Evolutionary conservation across 2,329 filamentous ascomycete species (phyloP), one percentile per base, ranked within the genome.

Genomic region (Phyllosticta capitalensis): DNA sequence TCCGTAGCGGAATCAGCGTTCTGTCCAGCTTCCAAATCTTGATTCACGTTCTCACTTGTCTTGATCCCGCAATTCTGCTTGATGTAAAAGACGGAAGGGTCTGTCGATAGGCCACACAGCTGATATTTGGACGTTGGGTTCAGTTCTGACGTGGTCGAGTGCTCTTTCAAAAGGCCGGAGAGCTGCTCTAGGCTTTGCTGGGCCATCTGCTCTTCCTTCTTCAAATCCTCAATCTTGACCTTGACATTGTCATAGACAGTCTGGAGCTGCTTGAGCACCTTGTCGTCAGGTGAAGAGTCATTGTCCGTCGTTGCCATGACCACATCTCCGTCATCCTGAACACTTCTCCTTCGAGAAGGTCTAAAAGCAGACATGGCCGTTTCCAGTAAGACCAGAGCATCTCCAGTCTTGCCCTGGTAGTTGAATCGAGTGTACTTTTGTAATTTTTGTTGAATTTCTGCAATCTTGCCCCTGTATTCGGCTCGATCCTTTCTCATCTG

Each of bases 391-490:
- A 69, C 66, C 54, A 72, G 60, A 5, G 75, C 67, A 20, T 75
- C 72, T 2, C 77, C 59, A 24, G 65, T 64, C 26, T 68, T 65
- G 0, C 65, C 63, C 24, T 67, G 60, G 19, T 65, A 61, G 26
- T 48, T 60, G 20, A 58, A 56, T n/a, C 20, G 51, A 5, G 55
- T 54, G 12, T 33, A 26, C n/a, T 38, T 54, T 22, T 58, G 51
- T 69, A 56, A 1, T 65, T 63, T 28, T 58, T 58, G 55, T 70
- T 70, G 52, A 67, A 68, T 61, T 28, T 70, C 62, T 21, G 66
- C 66, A 59, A 74, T 74, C 20, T 75, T 65, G 22, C 65, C 62
- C n/a, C 80, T 81, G 62, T 76, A 72, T 54, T 80, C 74, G 5
- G 58, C 58, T 14, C 58, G 50, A 20, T 52, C 54, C 20, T 19